Percentiles rank a stretch among this genome's conserved stretches.
phyloP scores from a whole-genome alignment of 345 rosid species.

The Raphanus sativus region DNA sequence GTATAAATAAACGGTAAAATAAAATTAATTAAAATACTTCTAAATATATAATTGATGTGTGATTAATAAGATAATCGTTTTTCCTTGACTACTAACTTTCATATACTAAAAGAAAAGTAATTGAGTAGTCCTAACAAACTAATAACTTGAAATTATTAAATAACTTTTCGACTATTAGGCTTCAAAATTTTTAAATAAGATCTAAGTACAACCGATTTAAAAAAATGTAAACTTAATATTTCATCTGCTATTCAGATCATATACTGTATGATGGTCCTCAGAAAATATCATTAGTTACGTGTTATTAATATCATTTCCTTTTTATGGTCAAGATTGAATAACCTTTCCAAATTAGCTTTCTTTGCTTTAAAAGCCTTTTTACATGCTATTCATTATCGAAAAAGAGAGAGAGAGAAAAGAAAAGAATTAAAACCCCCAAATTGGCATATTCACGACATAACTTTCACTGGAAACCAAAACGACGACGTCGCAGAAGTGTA shows the following conservation, averaged over 20 bases:
- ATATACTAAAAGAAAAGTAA: too few relatives aligned
- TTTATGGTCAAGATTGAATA: too few relatives aligned
- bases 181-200: too few relatives aligned
- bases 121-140: too few relatives aligned
- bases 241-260: not conserved
- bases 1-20: too few relatives aligned
- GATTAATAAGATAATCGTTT: too few relatives aligned
- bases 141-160: too few relatives aligned
- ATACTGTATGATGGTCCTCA: not conserved
- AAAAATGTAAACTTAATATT: not conserved
- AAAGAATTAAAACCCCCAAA: not conserved
- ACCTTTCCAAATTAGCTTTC: not conserved
- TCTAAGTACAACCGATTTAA: not conserved
- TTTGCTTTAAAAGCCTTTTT: not conserved
- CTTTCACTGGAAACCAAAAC: not conserved
- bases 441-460: not conserved
- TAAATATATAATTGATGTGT: too few relatives aligned
- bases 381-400: not conserved
- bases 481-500: not conserved
- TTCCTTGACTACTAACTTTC: too few relatives aligned
- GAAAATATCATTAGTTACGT: not conserved
- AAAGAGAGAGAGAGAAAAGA: not conserved
- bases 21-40: too few relatives aligned
- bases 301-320: not conserved
- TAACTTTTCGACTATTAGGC: too few relatives aligned